Evolutionary conservation across 306 rosid species (phyloP), one percentile per base, ranked within the genome.

Genomic region (Cucurbita argyrosperma): DNA sequence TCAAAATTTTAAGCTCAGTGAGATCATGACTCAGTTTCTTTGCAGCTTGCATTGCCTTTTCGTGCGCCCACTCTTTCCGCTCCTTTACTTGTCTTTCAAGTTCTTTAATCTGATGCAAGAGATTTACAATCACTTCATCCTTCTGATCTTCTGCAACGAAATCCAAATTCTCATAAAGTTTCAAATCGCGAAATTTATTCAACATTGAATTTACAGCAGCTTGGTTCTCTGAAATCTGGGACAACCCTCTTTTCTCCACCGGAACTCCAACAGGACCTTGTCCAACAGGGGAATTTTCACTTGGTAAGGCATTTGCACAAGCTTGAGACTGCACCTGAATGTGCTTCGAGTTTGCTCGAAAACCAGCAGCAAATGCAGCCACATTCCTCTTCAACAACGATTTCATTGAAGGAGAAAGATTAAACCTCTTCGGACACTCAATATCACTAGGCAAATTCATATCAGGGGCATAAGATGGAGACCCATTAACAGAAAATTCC

Each of bases 11-110:
- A 60, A 94, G 95, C 88, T 90, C 97, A 64, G 85, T 91, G 76
- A 91, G 77, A 79, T 94, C 99, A 78, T 83, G 69, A 78, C 91
- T 89, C 14, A 94, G 88, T 87, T 89, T 91, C 79, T 79, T 85
- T 5, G 99, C 99, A 23, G 97, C 97, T 80, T 94, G 99, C 91
- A 94, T 83, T 68, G 99, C 99, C 85, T 94, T 94, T 81, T 82
- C 82, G 71, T 94, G 95, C 23, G 99, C 96, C 99, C 99, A 91
- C 38, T 94, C 99, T 81, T 89, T 89, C 69, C 91, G 82, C 65
- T 91, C 97, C 80, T 82, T 87, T 21, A 84, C 89, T 89, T 91
- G 96, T 66, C 79, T 88, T 83, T 94, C 95, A n/a, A 94, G 88
- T 78, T 91, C 97, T 81, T 89, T 89, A 53, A 91, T 84, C 85